Conservation (phyloP, 176 grass and related monocot species). For the Bothriochloa decipiens region DNA sequence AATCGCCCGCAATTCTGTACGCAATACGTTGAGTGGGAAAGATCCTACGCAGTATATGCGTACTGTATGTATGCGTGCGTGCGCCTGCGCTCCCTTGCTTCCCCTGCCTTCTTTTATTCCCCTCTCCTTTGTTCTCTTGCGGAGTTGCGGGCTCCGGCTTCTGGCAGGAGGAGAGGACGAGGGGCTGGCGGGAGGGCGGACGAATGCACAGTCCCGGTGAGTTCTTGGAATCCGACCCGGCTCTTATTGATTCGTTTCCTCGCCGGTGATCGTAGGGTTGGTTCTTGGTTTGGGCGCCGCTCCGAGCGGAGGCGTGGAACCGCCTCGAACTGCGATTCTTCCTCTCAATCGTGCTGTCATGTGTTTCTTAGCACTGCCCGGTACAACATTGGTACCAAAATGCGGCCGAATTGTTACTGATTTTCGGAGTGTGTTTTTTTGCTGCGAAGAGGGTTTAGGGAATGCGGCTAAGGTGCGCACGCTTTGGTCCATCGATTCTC, state of each 20-base stretch:
- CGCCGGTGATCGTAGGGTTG: constrained; percentile 2
- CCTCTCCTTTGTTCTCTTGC: constrained; percentile 51
- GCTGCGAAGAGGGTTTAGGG: constrained; percentile 12
- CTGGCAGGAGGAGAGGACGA: constrained; percentile 10
- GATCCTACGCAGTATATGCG: constrained; percentile 15
- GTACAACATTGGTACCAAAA: not conserved
- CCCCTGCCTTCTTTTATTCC: constrained; percentile 52
- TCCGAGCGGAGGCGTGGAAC: not conserved
- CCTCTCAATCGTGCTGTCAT: not conserved
- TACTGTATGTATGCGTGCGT: not conserved
- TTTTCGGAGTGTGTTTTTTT: constrained; percentile 9
- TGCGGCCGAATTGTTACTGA: constrained; percentile 20
- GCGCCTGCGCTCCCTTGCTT: constrained; percentile 34
- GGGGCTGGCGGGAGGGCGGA: not conserved
- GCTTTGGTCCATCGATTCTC: constrained; percentile 12
- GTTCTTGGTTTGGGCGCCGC: not conserved
- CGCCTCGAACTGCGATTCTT: constrained; percentile 23
- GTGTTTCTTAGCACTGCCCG: not conserved
- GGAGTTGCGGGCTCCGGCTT: constrained; percentile 27
- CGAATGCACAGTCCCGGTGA: constrained; percentile 55
- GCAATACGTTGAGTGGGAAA: constrained; percentile 26
- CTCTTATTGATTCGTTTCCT: constrained; percentile 28
- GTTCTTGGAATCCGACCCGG: constrained; percentile 48
- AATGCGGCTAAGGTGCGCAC: constrained; percentile 6
- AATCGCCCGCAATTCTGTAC: not conserved